Percentiles rank a stretch among this genome's conserved stretches.
Conservation (phyloP, 768 basidiomycete species). For the Gloeostereum incarnatum region DNA sequence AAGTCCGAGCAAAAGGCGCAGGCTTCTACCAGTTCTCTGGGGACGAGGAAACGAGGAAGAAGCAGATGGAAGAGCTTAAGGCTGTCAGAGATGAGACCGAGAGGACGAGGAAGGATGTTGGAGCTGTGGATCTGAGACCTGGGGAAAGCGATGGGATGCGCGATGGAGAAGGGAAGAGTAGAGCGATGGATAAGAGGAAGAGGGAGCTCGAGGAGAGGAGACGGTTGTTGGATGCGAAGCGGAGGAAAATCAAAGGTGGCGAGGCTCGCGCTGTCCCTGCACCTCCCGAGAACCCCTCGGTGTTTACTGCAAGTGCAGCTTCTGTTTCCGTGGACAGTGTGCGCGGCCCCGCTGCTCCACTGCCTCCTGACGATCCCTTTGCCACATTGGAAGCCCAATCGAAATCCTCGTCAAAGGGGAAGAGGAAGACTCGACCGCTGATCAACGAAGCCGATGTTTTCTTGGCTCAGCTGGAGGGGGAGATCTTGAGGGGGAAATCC, state of each 20-base stretch:
- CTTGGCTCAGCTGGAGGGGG: constrained; percentile 54
- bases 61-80: constrained; percentile 80
- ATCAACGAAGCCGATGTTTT: constrained; percentile 50
- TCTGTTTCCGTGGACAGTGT: too few relatives aligned
- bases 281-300: constrained; percentile 3
- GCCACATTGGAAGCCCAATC: constrained; percentile 33
- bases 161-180: constrained; percentile 31
- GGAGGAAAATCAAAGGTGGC: constrained; percentile 36
- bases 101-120: constrained; percentile 44
- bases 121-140: constrained; percentile 49
- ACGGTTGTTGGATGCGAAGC: constrained; percentile 55
- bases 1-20: constrained; percentile 85
- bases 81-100: constrained; percentile 64
- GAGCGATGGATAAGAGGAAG: constrained; percentile 28
- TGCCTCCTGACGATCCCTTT: constrained; percentile 34
- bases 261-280: constrained; percentile 7
- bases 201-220: constrained; percentile 13
- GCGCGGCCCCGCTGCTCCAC: not conserved
- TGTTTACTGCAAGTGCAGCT: constrained; percentile 1
- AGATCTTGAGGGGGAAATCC: constrained; percentile 33
- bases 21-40: constrained; percentile 87
- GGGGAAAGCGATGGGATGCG: constrained; percentile 79
- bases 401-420: constrained; percentile 14
- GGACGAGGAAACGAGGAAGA: constrained; percentile 69
- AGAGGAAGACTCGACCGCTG: constrained; percentile 7